Evolutionary conservation across 352 stramenopile genomes (phyloP).

Genomic region (Thalassiosira mediterranea): DNA sequence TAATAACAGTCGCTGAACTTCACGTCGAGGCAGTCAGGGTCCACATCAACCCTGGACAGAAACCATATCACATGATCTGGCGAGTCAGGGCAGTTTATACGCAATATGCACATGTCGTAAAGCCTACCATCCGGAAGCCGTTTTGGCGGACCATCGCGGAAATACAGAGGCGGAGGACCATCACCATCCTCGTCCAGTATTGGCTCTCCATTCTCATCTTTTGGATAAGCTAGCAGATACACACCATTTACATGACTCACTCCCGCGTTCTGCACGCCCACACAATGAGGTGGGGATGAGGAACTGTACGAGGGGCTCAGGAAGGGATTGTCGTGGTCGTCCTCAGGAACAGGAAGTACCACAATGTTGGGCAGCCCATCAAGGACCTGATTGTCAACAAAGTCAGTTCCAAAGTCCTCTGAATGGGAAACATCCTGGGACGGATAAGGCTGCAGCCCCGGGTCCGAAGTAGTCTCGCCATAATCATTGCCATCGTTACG

Average conservation of each 20-base stretch:
- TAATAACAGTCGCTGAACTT: conserved; percentile 62
- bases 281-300: conserved; percentile 20
- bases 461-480: conserved; percentile 14
- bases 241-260: conserved; percentile 49
- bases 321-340: conserved; percentile 27
- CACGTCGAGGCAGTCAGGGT: conserved; percentile 42
- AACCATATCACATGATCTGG: conserved; percentile 51
- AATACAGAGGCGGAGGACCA: conserved; percentile 37
- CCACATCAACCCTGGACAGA: conserved; percentile 36
- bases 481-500: conserved; percentile 10
- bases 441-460: conserved; percentile 19
- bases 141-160: conserved; percentile 39
- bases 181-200: background rate
- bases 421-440: conserved; percentile 2
- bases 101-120: conserved; percentile 55
- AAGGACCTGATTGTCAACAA: background rate
- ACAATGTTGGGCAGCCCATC: conserved; percentile 25
- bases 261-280: conserved; percentile 37
- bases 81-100: conserved; percentile 41
- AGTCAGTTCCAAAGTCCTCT: background rate
- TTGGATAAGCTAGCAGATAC: conserved; percentile 30
- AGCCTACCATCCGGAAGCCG: conserved; percentile 30
- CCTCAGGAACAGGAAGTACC: conserved; percentile 22
- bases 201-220: background rate
- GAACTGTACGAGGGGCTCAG: conserved; percentile 4